Conservation (phyloP, 768 basidiomycete genomes). For the Melanogaster broomeanus region DNA sequence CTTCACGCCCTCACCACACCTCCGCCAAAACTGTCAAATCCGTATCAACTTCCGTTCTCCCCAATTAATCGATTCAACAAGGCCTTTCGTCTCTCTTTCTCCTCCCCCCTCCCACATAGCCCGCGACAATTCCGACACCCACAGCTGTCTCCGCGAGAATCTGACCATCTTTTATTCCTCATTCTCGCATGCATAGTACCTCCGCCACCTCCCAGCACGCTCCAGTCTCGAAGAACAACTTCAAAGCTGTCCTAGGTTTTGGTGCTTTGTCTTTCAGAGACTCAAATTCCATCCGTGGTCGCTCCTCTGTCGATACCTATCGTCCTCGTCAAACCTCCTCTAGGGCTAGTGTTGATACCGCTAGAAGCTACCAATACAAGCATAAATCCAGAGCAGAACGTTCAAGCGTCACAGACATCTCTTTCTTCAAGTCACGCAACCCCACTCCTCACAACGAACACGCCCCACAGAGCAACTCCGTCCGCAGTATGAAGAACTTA, state of each 20-base stretch:
- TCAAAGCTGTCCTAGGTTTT: constrained; percentile 52
- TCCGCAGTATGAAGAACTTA: constrained; percentile 43
- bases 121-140: constrained; percentile 26
- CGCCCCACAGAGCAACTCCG: constrained; percentile 31
- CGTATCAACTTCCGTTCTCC: constrained; percentile 27
- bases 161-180: constrained; percentile 17
- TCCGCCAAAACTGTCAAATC: constrained; percentile 30
- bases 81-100: constrained; percentile 28
- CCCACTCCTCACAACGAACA: constrained; percentile 33
- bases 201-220: constrained; percentile 36
- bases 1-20: constrained; percentile 37
- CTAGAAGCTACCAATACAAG: constrained; percentile 37
- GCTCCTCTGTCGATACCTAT: constrained; percentile 28
- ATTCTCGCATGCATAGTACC: constrained; percentile 46
- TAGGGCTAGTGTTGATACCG: constrained; percentile 47
- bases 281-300: constrained; percentile 30
- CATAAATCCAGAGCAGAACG: constrained; percentile 38
- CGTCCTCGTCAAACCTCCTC: constrained; percentile 31
- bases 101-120: constrained; percentile 25
- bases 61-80: constrained; percentile 31
- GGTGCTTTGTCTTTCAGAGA: constrained; percentile 38
- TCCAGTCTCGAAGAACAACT: constrained; percentile 44
- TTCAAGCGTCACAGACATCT: constrained; percentile 40
- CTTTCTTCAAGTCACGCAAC: constrained; percentile 42
- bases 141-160: constrained; percentile 27